Percentiles rank a stretch among this genome's conserved stretches.
These are phyloP conservation scores for Nowakowskiella sp. DNA, from an alignment of 192 early-diverging fungal genomes.

Conservation along the genomic window DNA sequence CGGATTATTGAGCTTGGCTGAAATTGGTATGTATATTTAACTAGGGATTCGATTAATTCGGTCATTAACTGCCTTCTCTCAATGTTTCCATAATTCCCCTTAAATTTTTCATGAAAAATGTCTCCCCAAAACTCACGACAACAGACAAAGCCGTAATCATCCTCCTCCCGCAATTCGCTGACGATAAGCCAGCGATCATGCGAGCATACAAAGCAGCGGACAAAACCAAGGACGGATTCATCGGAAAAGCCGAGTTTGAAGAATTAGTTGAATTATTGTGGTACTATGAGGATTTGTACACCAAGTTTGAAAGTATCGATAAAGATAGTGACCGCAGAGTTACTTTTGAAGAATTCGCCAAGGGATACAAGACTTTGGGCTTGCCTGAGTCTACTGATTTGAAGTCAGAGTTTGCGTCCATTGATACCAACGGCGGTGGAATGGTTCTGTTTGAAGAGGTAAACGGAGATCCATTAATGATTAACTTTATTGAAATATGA, in stretches of 20 bases:
- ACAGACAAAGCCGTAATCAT: slow-evolving; percentile 11
- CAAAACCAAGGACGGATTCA: slow-evolving; percentile 21
- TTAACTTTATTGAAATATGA: too few relatives aligned
- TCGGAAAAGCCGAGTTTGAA: slow-evolving; percentile 21
- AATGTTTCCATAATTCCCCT: too few relatives aligned
- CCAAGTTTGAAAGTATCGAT: slow-evolving; percentile 19
- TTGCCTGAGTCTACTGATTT: neutral
- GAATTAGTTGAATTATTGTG: slow-evolving; percentile 9
- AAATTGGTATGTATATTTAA: slow-evolving; percentile 12
- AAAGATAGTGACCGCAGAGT: slow-evolving; percentile 21
- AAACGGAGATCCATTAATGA: slow-evolving; percentile 4
- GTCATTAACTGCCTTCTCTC: too few relatives aligned
- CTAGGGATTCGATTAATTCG: neutral
- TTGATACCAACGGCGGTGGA: slow-evolving; percentile 25
- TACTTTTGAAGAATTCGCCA: slow-evolving; percentile 19
- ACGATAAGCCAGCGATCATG: slow-evolving; percentile 25
- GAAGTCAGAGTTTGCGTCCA: slow-evolving; percentile 12
- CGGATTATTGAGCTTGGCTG: slow-evolving; percentile 26
- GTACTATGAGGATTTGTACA: slow-evolving; percentile 18
- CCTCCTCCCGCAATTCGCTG: slow-evolving; percentile 12
- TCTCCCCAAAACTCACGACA: too few relatives aligned
- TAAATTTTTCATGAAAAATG: too few relatives aligned
- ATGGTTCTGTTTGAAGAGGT: slow-evolving; percentile 28
- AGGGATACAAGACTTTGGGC: slow-evolving; percentile 9
- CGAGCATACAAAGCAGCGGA: slow-evolving; percentile 32